Evolutionary conservation across 2,329 filamentous ascomycete genomes (phyloP), one percentile per base, ranked within the genome.

Genomic region (Neoarthrinium moseri): DNA sequence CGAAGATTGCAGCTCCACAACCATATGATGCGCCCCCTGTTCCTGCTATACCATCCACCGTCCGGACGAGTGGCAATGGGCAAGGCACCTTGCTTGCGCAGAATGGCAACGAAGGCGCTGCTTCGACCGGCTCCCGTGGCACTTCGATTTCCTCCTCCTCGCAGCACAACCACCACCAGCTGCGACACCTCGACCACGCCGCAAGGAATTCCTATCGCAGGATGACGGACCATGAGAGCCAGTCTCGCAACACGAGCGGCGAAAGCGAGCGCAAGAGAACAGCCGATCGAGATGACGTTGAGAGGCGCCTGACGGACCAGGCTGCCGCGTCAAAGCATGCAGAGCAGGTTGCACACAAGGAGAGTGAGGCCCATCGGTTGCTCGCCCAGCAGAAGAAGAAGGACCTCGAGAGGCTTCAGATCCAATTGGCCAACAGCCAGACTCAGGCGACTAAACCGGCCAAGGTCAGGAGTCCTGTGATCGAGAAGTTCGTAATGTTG

Each of bases 361-460:
- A 76, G 48, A 69, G 66, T 29, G 74, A 78, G 53, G 73, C 69
- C 26, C 68, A 77, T 53, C 70, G 73, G 48, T 69, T 73, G 35
- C 61, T 75, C 35, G 69, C 70, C 20, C 73, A 78, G 51, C 73
- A 77, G 57, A 74, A 73, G 60, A 72, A 68, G 54, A 69, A 71
- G 43, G 72, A 78, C 51, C 64, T 74, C 18, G 67, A 68, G 39
- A 69, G 72, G 44, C 65, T 75, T 18, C 68, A 72, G 50, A 61
- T 68, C 29, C 66, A 74, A 52, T 62, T 75, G 29, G 64, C 63
- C 26, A 68, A 52, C 60, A 68, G 47, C 56, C 60, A 54, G 43
- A 65, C 50, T 46, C 56, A 52, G 34, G 45, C 46, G 17, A 54
- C 55, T 12, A 70, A 66, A 50, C 46, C 46, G 22, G 54, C 56